Evolutionary conservation across 345 rosid genomes (phyloP), one percentile per base, ranked within the genome.

Genomic region (Brassica nigra): DNA sequence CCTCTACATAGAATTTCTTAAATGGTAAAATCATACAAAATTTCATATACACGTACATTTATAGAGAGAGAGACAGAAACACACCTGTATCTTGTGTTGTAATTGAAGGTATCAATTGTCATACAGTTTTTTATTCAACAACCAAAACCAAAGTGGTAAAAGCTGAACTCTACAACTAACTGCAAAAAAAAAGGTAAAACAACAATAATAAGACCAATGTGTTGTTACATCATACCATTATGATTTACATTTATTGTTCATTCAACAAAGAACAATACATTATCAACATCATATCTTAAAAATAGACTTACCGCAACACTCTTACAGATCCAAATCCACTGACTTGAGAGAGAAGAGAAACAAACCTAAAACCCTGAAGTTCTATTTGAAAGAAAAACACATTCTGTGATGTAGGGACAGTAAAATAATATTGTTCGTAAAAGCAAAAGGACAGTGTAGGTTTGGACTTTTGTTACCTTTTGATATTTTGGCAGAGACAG

Each of bases 21-120:
- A n/a, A 49, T 5, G 57, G 18, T 49, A 49, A 54, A 33, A 6
- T 63, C 42, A 79, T 49, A 73, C 20, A 77, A 2, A 27, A 28
- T 39, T 75, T 55, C 4, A 42, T 30, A 15, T 18, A 44, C 57
- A 54, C 16, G 7, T 16, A 16, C 10, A 54, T 54, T 49, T 61
- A n/a, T 23, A 15, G 6, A 44, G 52, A 29, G 34, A 28, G 15
- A 68, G 28, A n/a, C 68, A 29, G 57, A 20, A 62, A 75, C 79
- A 47, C 73, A 86, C 90, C 84, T 84, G 77, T 70, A 80, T 57
- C 52, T 77, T 68, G 61, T 80, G 44, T 75, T 84, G 74, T 84
- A 82, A 75, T 63, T 63, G 63, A 47, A 67, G 42, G 59, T 31
- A 55, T 75, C 84, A 71, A 78, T 76, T 87, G 79, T 67, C 89